Conservation (phyloP, 192 early-diverging fungal genomes). For the Dispira simplex region DNA sequence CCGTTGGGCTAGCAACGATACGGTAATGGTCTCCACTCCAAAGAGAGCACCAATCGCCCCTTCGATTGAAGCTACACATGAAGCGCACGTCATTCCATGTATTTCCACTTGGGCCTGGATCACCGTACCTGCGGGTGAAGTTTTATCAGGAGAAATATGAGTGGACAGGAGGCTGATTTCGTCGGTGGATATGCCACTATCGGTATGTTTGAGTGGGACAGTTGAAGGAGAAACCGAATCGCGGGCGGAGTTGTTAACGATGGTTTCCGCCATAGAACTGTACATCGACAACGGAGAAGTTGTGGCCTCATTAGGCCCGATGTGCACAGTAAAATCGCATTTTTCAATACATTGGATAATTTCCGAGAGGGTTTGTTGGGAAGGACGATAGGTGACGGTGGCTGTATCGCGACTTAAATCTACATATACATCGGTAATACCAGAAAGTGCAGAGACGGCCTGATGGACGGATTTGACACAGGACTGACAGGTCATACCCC, state of each 20-base stretch:
- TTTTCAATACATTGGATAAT: conserved; percentile 37
- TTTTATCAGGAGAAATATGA: not conserved
- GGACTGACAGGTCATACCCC: conserved; percentile 77
- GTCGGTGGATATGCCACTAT: not conserved
- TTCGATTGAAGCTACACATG: conserved; percentile 81
- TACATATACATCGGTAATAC: conserved; percentile 42
- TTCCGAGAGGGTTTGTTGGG: not conserved
- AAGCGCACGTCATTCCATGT: conserved; percentile 91
- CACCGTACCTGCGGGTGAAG: not conserved
- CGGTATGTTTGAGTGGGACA: not conserved
- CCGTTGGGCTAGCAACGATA: conserved; percentile 70
- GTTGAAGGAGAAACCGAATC: not conserved
- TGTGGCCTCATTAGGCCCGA: conserved; percentile 10
- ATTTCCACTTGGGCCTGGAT: conserved; percentile 43
- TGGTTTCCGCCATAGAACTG: not conserved
- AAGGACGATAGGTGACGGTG: conserved; percentile 11
- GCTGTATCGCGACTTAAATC: conserved; percentile 30
- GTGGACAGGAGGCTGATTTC: not conserved
- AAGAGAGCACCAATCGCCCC: conserved; percentile 33
- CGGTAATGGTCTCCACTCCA: conserved; percentile 60
- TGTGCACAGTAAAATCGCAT: conserved; percentile 37
- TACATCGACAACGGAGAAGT: not conserved
- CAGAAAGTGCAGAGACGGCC: conserved; percentile 17
- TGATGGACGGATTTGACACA: conserved; percentile 61
- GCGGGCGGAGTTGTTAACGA: not conserved